Evolutionary conservation across 2,329 filamentous ascomycete species (phyloP).

Genomic region (Scedosporium dehoogii): DNA sequence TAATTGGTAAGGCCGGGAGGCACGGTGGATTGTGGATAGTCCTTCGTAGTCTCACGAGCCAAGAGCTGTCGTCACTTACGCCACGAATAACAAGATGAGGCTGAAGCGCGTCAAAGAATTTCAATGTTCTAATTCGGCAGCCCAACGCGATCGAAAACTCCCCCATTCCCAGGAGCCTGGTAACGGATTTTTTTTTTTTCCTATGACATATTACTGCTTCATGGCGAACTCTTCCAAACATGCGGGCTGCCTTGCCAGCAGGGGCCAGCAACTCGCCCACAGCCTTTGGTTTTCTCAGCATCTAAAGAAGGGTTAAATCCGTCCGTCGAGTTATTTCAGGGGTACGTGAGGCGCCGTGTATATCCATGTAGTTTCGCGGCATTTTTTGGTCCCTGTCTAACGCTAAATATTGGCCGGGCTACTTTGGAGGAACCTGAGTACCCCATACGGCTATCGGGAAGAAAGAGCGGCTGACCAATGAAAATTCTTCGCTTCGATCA

Average conservation of each 20-base stretch:
- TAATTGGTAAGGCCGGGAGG: neutral
- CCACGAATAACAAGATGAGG: neutral
- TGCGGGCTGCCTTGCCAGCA: neutral
- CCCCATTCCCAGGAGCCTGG: neutral
- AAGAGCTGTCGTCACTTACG: neutral
- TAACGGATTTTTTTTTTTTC: neutral
- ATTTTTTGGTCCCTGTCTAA: no score
- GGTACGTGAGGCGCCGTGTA: neutral
- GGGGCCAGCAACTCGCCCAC: neutral
- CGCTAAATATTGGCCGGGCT: neutral
- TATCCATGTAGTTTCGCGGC: neutral
- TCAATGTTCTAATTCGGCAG: neutral
- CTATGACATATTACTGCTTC: neutral
- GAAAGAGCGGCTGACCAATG: constrained; percentile 22
- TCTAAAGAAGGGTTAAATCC: neutral
- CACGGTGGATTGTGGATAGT: neutral
- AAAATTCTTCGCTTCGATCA: constrained; percentile 21
- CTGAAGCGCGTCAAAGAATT: neutral
- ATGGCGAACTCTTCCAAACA: neutral
- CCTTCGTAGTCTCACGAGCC: neutral
- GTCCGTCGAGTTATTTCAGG: neutral
- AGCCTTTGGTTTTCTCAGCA: neutral
- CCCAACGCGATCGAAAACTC: neutral
- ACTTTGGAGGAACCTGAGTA: neutral
- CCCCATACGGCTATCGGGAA: neutral